Evolutionary conservation across 2,329 filamentous ascomycete genomes (phyloP).

Genomic region (Tolypocladium capitatum): DNA sequence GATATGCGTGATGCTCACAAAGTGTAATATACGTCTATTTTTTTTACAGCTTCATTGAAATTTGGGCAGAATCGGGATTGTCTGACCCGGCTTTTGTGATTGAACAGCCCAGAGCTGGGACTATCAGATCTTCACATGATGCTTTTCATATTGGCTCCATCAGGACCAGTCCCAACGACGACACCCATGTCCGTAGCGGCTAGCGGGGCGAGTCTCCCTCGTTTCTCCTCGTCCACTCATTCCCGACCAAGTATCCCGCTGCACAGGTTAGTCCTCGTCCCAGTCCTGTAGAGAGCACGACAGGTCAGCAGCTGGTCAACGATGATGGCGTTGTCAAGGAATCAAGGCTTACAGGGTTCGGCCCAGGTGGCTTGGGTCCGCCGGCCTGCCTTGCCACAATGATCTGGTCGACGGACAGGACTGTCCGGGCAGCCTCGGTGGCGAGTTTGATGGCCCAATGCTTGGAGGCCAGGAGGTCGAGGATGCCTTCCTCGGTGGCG

Average conservation of each 20-base stretch:
- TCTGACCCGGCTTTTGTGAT: background rate
- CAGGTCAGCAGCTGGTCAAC: conserved; percentile 13
- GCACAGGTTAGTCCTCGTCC: conserved; percentile 41
- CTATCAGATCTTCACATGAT: background rate
- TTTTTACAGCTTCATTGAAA: background rate
- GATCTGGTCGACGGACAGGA: conserved; percentile 95
- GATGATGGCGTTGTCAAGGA: background rate
- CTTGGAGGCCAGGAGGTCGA: conserved; percentile 86
- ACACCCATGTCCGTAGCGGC: conserved; percentile 5
- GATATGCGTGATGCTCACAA: background rate
- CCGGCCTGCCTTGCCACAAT: conserved; percentile 96
- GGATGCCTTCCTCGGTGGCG: conserved; percentile 73
- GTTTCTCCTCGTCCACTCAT: background rate
- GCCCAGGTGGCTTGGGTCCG: conserved; percentile 90
- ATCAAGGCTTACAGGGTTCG: conserved; percentile 53
- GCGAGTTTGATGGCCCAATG: conserved; percentile 95
- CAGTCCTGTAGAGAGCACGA: conserved; percentile 32
- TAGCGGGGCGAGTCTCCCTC: background rate
- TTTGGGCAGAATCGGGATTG: background rate
- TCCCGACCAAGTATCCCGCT: background rate
- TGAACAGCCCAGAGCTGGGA: background rate
- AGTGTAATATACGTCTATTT: background rate
- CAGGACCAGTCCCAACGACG: background rate
- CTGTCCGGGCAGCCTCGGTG: conserved; percentile 84
- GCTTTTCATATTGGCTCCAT: background rate